phyloP scores from a whole-genome alignment of 2,329 filamentous ascomycete species.

The Mycosphaerella arachidis region DNA sequence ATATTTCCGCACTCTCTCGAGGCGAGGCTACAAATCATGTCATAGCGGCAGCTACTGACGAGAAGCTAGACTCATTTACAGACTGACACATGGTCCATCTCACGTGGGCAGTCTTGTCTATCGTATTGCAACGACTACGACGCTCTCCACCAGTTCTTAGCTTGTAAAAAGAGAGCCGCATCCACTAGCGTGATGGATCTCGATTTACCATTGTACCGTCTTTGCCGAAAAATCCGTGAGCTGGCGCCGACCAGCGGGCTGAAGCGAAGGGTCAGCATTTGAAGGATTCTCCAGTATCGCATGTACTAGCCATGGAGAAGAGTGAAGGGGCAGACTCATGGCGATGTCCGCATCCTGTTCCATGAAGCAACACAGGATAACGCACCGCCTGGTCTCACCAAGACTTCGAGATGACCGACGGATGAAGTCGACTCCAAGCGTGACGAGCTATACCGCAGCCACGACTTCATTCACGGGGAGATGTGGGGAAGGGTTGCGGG shows the following conservation, averaged over 20 bases:
- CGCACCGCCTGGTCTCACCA: not conserved
- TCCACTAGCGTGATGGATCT: not conserved
- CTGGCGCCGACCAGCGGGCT: not conserved
- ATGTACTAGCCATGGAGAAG: not conserved
- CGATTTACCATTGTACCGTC: not conserved
- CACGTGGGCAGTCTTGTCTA: not conserved
- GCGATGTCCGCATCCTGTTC: no score
- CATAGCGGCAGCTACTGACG: not conserved
- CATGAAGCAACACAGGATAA: no score
- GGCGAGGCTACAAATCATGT: not conserved
- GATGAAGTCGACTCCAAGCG: not conserved
- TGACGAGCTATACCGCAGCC: not conserved
- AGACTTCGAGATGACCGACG: not conserved
- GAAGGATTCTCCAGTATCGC: not conserved
- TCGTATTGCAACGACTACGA: not conserved
- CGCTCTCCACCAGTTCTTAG: not conserved
- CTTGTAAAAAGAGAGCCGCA: not conserved
- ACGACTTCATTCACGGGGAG: not conserved
- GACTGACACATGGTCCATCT: not conserved
- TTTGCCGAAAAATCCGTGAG: not conserved
- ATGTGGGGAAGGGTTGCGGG: not conserved
- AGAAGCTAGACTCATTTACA: not conserved
- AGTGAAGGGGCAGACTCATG: no score
- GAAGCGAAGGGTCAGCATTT: not conserved
- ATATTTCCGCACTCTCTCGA: not conserved